Evolutionary conservation across 2,329 filamentous ascomycete genomes (phyloP).

Genomic region (Fusarium albidum): DNA sequence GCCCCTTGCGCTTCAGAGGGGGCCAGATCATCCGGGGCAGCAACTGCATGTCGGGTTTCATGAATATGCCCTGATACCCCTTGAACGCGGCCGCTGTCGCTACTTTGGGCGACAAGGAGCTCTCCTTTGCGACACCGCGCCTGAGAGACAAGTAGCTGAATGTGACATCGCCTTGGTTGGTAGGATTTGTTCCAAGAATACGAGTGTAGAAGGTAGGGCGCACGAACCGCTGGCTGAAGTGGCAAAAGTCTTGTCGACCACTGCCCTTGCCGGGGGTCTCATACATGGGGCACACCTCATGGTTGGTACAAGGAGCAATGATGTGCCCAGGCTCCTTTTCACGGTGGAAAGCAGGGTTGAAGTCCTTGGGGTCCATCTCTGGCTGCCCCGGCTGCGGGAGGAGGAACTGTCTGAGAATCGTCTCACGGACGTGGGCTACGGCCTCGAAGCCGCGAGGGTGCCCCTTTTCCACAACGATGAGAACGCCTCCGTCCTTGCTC

Average conservation of each 20-base stretch:
- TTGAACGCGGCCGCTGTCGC: constrained; percentile 73
- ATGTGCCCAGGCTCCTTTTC: constrained; percentile 69
- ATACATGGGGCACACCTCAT: constrained; percentile 90
- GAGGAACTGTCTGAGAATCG: constrained; percentile 80
- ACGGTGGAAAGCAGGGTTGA: constrained; percentile 50
- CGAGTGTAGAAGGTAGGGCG: constrained; percentile 83
- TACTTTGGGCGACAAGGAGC: constrained; percentile 56
- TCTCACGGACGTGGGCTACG: constrained; percentile 82
- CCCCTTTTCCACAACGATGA: constrained; percentile 91
- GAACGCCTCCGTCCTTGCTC: constrained; percentile 82
- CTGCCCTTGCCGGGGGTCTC: constrained; percentile 70
- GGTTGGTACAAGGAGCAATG: constrained; percentile 85
- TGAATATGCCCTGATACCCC: constrained; percentile 73
- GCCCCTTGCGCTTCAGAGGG: constrained; percentile 86
- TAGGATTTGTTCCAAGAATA: constrained; percentile 71
- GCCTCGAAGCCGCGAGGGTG: constrained; percentile 92
- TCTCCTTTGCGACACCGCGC: constrained; percentile 65
- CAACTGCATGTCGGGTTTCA: constrained; percentile 64
- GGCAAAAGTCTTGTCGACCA: constrained; percentile 89
- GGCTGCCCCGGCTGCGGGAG: constrained; percentile 54
- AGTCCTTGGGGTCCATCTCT: constrained; percentile 45
- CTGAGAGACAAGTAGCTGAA: constrained; percentile 91
- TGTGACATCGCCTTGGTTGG: constrained; percentile 88
- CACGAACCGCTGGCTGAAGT: constrained; percentile 88
- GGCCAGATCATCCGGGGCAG: constrained; percentile 82